A percentile compares a stretch with the other conserved stretches of the same genome.
These are phyloP conservation scores for Onygenales sp. DNA, from an alignment of 2,329 filamentous ascomycete species.

Conservation along the genomic window DNA sequence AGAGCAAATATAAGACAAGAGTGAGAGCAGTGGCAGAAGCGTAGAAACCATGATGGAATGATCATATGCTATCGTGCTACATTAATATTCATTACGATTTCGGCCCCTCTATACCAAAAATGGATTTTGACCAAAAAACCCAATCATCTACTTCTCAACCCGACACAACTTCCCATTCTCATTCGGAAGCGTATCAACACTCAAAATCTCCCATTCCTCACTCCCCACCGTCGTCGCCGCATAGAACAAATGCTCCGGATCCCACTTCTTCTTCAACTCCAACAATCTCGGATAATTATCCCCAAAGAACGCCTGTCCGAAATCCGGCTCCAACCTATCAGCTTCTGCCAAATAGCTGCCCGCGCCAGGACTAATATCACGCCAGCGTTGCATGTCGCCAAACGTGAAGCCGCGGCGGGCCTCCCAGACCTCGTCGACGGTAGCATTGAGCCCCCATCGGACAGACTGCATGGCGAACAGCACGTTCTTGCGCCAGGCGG, in stretches of 20 bases:
- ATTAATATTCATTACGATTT: no score
- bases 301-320: conserved; percentile 14
- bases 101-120: no score
- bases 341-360: conserved; percentile 15
- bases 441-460: conserved; percentile 2
- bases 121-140: background rate
- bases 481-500: conserved; percentile 6
- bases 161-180: conserved; percentile 3
- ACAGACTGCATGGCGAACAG: conserved; percentile 5
- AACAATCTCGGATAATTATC: conserved; percentile 17
- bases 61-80: no score
- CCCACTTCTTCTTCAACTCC: conserved; percentile 19
- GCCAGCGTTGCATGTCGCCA: conserved; percentile 15
- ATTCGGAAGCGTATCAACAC: background rate
- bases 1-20: no score
- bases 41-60: no score
- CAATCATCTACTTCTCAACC: background rate
- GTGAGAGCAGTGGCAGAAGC: no score
- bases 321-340: conserved; percentile 13
- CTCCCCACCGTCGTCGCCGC: conserved; percentile 1
- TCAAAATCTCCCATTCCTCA: conserved; percentile 4
- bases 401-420: conserved; percentile 23
- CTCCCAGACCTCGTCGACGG: conserved; percentile 13
- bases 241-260: conserved; percentile 11
- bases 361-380: conserved; percentile 2